Evolutionary conservation across 805 yeast species (phyloP), one percentile per base, ranked within the genome.

Genomic region (Candida rishiriensis): DNA sequence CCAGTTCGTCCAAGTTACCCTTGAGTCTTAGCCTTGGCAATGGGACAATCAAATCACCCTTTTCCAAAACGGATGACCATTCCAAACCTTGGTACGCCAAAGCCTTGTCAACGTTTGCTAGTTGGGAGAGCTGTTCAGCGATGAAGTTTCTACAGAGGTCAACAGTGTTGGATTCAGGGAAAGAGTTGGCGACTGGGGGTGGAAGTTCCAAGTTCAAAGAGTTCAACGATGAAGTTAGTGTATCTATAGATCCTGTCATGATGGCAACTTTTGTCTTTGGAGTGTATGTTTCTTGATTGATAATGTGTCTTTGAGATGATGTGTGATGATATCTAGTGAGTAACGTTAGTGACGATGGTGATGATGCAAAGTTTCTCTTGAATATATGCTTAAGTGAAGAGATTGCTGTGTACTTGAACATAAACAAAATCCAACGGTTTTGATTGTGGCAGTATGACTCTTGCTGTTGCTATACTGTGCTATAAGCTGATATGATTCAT

Each of bases 1-100:
- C 90, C 46, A 83, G 64, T 43, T 75, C 81, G 62, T 83, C 85
- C 48, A 91, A 88, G 59, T 88, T 84, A 51, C 91, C 91, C 55
- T 88, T 85, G 64, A 91, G 76, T 57, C 96, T 78, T 57, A 85
- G 71, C 64, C 97, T 81, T 56, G 98, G 99, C 36, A 93, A 75
- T 36, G 99, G 97, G 43, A 91, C 79, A 49, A 91, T 76, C 57
- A 93, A 75, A 65, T 93, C 99, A 61, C 98, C 99, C 59, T 91
- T 84, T 48, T 89, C 97, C 54, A 85, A 69, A 34, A 89, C 83
- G 52, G 77, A 73, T 17, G 97, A 88, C 74, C 91, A 79, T 67
- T 93, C 98, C 58, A 93, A 74, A 32, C 96, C 88, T 45, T 88
- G 86, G 65, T 75, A 87, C 50, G 90, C 87, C 40, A 88, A 63